Percentiles rank a stretch among this genome's conserved stretches.
Evolutionary conservation across 2,329 filamentous ascomycete genomes (phyloP).

Genomic region (Sclerotinia nivalis): DNA sequence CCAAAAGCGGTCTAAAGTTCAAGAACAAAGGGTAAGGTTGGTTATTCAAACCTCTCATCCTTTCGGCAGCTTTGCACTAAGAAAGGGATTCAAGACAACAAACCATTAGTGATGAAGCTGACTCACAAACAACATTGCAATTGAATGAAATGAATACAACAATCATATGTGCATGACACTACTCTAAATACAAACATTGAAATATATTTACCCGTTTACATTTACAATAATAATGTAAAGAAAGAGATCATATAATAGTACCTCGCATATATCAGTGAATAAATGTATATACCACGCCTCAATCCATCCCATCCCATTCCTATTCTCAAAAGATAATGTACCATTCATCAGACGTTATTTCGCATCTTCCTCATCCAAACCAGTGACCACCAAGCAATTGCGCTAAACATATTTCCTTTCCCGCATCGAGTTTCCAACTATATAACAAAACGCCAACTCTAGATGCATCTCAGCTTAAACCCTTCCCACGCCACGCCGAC

Average conservation of each 20-base stretch:
- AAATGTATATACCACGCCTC: not conserved
- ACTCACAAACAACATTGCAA: not conserved
- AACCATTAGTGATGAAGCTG: too few relatives aligned
- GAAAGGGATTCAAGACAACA: too few relatives aligned
- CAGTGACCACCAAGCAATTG: not conserved
- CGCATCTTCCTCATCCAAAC: not conserved
- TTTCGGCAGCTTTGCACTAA: too few relatives aligned
- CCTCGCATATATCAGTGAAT: not conserved
- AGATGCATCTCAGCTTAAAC: not conserved
- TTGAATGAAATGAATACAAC: not conserved
- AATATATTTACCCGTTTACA: not conserved
- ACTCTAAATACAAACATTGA: not conserved
- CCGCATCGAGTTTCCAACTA: conserved; percentile 8
- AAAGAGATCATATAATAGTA: not conserved
- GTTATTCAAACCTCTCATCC: too few relatives aligned
- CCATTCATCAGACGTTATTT: not conserved
- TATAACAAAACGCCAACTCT: conserved; percentile 9
- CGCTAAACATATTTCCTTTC: conserved; percentile 32
- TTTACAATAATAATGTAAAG: not conserved
- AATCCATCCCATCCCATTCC: too few relatives aligned
- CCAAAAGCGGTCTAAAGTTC: too few relatives aligned
- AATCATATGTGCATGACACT: not conserved
- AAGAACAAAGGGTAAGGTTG: too few relatives aligned
- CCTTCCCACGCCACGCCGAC: not conserved
- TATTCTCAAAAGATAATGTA: conserved; percentile 7